Conservation (phyloP, 2,329 filamentous ascomycete genomes). For the Mollisia scopiformis region DNA sequence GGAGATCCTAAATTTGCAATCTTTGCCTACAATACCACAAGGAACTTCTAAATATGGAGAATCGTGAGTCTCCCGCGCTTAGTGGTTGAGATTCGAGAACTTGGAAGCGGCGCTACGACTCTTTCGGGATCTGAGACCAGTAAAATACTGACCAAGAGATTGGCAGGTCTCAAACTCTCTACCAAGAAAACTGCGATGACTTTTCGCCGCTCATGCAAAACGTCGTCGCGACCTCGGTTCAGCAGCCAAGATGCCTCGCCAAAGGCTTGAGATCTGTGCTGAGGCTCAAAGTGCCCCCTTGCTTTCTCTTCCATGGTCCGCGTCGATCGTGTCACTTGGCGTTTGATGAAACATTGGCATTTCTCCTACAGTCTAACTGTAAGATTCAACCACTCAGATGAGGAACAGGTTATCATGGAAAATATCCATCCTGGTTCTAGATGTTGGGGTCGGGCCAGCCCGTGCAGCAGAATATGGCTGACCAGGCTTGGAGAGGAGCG, state of each 20-base stretch:
- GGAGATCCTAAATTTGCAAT: not conserved
- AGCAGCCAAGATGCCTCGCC: slow-evolving; percentile 25
- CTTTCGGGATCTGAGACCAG: slow-evolving; percentile 7
- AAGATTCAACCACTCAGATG: not conserved
- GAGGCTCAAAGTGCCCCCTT: slow-evolving; percentile 21
- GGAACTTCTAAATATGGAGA: not conserved
- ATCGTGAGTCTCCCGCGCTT: not conserved
- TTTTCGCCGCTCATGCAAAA: slow-evolving; percentile 18
- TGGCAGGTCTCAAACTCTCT: slow-evolving; percentile 25
- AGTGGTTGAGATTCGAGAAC: not conserved
- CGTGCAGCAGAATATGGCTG: slow-evolving; percentile 16
- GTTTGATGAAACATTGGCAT: slow-evolving; percentile 31
- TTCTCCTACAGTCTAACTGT: slow-evolving; percentile 21
- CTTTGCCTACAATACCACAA: not conserved
- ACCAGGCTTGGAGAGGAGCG: not conserved
- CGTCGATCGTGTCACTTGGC: slow-evolving; percentile 32
- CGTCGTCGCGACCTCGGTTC: slow-evolving; percentile 23
- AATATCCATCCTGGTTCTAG: slow-evolving; percentile 2
- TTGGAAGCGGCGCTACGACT: slow-evolving; percentile 13
- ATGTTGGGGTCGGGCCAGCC: slow-evolving; percentile 18
- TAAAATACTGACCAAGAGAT: slow-evolving; percentile 1
- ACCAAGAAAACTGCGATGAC: slow-evolving; percentile 17
- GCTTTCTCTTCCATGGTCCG: slow-evolving; percentile 5
- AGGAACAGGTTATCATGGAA: slow-evolving; percentile 2
- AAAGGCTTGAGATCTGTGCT: slow-evolving; percentile 21